These are phyloP conservation scores for Saccharomyces uvarum DNA, from an alignment of 1,139 yeast species.

Conservation along the genomic window DNA sequence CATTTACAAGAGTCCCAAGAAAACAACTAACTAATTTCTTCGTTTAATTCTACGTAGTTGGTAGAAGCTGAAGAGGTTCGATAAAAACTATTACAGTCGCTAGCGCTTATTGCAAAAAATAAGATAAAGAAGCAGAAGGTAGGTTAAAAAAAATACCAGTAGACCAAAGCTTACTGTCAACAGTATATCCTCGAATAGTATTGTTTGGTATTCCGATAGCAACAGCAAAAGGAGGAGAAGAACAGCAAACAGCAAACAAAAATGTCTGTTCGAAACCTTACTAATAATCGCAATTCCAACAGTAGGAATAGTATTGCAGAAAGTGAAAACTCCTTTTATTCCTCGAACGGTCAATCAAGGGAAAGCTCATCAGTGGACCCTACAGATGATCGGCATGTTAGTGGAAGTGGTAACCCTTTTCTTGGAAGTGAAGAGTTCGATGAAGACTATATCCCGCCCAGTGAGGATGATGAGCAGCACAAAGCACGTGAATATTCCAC, in stretches of 20 bases:
- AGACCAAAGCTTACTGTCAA: neutral
- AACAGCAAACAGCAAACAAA: neutral
- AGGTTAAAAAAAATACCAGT: neutral
- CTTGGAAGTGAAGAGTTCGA: slow-evolving; percentile 15
- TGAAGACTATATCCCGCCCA: slow-evolving; percentile 7
- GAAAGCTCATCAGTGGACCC: neutral
- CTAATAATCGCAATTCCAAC: neutral
- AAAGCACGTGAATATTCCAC: slow-evolving; percentile 7
- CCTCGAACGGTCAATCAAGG: neutral
- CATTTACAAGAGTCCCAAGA: neutral
- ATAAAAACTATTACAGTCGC: neutral
- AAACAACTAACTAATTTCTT: neutral
- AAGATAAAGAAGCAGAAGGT: neutral
- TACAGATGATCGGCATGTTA: neutral
- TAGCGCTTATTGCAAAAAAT: neutral
- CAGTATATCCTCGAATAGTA: neutral
- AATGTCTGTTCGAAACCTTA: neutral
- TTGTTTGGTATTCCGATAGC: neutral
- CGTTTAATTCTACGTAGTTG: neutral
- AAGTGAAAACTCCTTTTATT: neutral
- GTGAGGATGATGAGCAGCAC: neutral
- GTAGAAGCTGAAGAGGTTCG: neutral
- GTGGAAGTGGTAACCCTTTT: neutral
- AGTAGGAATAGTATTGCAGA: neutral
- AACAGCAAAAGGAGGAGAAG: neutral